Percentiles rank a stretch among this genome's conserved stretches.
These are phyloP conservation scores for Benincasa hispida DNA, from an alignment of 306 rosid genomes.

Conservation along the genomic window DNA sequence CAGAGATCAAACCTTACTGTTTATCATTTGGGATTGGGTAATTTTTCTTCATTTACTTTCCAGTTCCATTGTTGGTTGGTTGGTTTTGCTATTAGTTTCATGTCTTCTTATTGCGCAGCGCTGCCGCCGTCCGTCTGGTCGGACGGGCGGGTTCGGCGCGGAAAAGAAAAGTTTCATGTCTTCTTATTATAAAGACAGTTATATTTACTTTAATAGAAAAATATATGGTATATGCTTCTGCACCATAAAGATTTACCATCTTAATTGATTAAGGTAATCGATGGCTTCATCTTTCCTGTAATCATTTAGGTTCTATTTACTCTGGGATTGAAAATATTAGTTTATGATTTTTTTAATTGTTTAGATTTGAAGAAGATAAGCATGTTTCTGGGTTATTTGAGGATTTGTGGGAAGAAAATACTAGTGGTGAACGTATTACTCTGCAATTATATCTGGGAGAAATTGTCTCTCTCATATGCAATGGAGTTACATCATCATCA, in stretches of 20 bases:
- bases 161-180: background rate
- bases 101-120: background rate
- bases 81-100: background rate
- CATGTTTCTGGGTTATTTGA: conserved; percentile 59
- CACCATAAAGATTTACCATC: background rate
- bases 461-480: conserved; percentile 68
- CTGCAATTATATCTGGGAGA: conserved; percentile 72
- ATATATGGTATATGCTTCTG: background rate
- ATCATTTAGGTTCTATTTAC: background rate
- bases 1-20: background rate
- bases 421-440: conserved; percentile 82
- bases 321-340: background rate
- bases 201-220: background rate
- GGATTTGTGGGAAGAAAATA: conserved; percentile 96
- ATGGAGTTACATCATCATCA: conserved; percentile 65
- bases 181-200: background rate
- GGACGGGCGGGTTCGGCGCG: too few species aligned
- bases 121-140: too few species aligned
- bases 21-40: background rate
- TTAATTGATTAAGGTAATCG: background rate
- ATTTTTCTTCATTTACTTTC: background rate
- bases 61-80: background rate
- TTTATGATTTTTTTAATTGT: background rate
- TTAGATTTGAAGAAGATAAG: conserved; percentile 84
- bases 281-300: background rate